Percentiles rank a stretch among this genome's conserved stretches.
Conservation (phyloP, 2,329 filamentous ascomycete genomes). For the Diplodia sapinea region DNA sequence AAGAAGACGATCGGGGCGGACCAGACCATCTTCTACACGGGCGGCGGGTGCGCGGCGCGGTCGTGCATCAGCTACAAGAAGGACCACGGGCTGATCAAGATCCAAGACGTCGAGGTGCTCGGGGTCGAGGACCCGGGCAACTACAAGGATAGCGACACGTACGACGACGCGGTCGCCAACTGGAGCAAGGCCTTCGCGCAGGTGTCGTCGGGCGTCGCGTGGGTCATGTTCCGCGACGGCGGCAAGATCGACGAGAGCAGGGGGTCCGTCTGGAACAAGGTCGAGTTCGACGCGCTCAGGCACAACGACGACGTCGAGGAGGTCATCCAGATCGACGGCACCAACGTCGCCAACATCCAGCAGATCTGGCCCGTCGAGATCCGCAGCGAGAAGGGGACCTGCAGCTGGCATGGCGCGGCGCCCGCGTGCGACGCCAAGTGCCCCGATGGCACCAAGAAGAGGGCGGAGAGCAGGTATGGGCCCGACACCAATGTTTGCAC, state of each 20-base stretch:
- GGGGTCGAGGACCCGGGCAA: not conserved
- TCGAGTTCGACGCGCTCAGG: not conserved
- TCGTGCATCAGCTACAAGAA: not conserved
- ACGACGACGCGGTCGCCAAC: not conserved
- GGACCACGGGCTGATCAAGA: not conserved
- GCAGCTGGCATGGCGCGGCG: not conserved
- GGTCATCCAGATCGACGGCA: not conserved
- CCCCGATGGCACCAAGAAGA: not conserved
- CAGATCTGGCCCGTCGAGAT: not conserved
- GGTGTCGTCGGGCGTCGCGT: not conserved
- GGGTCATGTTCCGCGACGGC: not conserved
- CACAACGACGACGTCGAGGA: not conserved
- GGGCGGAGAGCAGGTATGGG: not conserved
- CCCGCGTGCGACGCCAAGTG: not conserved
- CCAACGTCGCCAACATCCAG: not conserved
- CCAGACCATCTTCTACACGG: not conserved
- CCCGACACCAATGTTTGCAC: not conserved
- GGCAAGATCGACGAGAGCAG: not conserved
- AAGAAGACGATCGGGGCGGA: not conserved
- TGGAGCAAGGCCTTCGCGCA: not conserved
- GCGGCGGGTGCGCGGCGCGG: not conserved
- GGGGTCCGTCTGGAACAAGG: not conserved
- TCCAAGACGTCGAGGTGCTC: not conserved
- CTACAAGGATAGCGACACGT: not conserved
- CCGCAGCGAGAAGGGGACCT: not conserved